Evolutionary conservation across 176 grass and related monocot genomes (phyloP), one percentile per base, ranked within the genome.

Genomic region (Thinopyrum elongatum): DNA sequence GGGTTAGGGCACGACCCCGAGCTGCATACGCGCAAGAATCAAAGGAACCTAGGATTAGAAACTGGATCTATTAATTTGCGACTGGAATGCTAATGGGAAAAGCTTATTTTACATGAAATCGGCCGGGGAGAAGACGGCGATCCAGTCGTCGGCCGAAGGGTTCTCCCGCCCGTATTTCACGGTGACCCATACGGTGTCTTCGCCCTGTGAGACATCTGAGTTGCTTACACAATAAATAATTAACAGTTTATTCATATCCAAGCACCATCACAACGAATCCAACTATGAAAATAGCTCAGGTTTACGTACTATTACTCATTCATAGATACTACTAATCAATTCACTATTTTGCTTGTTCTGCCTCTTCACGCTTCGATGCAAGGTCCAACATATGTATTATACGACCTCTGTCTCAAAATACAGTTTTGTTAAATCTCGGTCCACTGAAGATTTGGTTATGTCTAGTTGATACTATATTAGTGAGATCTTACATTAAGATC

Each of bases 91-190:
- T 2, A 44, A 55, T 17, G 28, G 14, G 1, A 30, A 55, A 4
- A 0, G 0, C 16, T 7, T 19, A 53, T 53, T 16, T 57, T 87
- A 97, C 92, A 88, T 88, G 55, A 95, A 93, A 66, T 93, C 82
- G 7, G 95, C 80, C 1, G 95, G 91, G 38, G 95, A 98, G 62
- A 98, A 98, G 35, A 98, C 95, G 19, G 83, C 95, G 60, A 98
- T 90, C 95, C 95, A 98, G 58, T 98, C 93, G 31, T 81, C 87
- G 8, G 2, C 6, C 57, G 93, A 91, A 65, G 83, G 34, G 34
- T 83, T 87, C 25, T 72, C 49, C 79, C 55, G 73, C 9, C 86
- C 89, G 36, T 84, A 93, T 27, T 93, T 82, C 44, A 95, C 81
- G 0, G 75, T 88, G 65, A 98, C 83, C 91, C 91, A 98, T 29